These are phyloP conservation scores for Neoarthrinium moseri DNA, from an alignment of 2,329 filamentous ascomycete species.

Conservation along the genomic window DNA sequence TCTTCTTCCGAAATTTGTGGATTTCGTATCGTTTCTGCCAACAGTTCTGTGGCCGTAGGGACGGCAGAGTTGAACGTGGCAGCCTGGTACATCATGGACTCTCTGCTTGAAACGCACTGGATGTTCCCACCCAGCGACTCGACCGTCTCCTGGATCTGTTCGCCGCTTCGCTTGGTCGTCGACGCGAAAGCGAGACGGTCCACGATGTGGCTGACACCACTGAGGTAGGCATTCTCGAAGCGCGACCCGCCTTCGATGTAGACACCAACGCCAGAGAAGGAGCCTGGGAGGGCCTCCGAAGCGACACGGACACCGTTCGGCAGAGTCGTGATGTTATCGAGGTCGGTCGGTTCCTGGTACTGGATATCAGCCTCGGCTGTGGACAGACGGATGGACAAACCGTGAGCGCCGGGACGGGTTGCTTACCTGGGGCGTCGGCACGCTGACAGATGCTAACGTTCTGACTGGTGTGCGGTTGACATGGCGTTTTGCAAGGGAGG, in stretches of 20 bases:
- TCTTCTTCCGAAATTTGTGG: constrained; percentile 84
- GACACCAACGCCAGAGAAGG: constrained; percentile 91
- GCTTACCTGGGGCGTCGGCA: constrained; percentile 10
- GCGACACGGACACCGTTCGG: constrained; percentile 92
- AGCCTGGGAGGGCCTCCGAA: constrained; percentile 89
- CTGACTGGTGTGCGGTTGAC: constrained; percentile 2
- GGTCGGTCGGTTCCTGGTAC: constrained; percentile 73
- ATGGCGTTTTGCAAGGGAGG: background rate
- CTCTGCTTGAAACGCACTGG: constrained; percentile 91
- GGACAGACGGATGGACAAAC: too few species aligned
- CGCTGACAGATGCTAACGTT: constrained; percentile 9
- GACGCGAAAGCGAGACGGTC: constrained; percentile 94
- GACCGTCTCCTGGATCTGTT: constrained; percentile 83
- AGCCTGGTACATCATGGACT: constrained; percentile 98
- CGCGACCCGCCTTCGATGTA: constrained; percentile 95
- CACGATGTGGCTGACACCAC: constrained; percentile 93
- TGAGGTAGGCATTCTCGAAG: constrained; percentile 82
- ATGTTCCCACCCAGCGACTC: constrained; percentile 93
- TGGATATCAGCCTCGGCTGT: background rate
- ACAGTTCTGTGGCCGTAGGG: constrained; percentile 73
- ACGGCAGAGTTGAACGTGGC: constrained; percentile 96
- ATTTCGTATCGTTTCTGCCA: constrained; percentile 91
- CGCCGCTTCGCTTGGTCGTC: constrained; percentile 68
- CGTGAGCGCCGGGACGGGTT: too few species aligned
- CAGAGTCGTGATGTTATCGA: constrained; percentile 84